These are phyloP conservation scores for Sporisorium scitamineum DNA, from an alignment of 1,284 basidiomycete genomes.

Conservation along the genomic window DNA sequence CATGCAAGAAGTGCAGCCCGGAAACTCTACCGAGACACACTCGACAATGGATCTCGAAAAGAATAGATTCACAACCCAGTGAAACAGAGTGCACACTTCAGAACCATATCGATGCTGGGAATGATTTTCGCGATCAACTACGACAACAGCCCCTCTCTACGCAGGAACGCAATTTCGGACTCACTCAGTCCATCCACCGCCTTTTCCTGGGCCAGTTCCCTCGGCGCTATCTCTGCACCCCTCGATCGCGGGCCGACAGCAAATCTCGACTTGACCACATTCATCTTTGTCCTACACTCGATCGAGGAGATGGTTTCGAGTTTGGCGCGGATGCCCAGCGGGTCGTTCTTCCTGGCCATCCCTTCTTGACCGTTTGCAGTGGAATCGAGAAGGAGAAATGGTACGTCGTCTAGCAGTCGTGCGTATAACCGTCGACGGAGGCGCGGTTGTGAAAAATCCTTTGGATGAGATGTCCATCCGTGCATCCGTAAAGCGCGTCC, in stretches of 20 bases:
- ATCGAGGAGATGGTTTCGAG: neutral
- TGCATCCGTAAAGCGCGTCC: conserved; percentile 9
- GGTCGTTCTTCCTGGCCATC: conserved; percentile 14
- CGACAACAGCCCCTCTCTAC: neutral
- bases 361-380: neutral
- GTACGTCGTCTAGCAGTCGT: conserved; percentile 9
- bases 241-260: conserved; percentile 9
- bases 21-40: no score
- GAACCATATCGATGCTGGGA: neutral
- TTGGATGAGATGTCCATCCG: conserved; percentile 37
- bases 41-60: no score
- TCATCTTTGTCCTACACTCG: neutral
- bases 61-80: no score
- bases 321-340: conserved; percentile 15
- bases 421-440: conserved; percentile 29
- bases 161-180: neutral
- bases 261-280: conserved; percentile 16
- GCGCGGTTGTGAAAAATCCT: conserved; percentile 10
- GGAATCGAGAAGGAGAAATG: conserved; percentile 11
- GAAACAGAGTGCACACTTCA: neutral
- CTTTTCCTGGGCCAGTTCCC: neutral
- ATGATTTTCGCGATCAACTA: neutral
- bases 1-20: no score
- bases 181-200: neutral
- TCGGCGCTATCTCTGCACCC: neutral